phyloP scores from a whole-genome alignment of 2,329 filamentous ascomycete species.

The Hypoxylon rubiginosum region DNA sequence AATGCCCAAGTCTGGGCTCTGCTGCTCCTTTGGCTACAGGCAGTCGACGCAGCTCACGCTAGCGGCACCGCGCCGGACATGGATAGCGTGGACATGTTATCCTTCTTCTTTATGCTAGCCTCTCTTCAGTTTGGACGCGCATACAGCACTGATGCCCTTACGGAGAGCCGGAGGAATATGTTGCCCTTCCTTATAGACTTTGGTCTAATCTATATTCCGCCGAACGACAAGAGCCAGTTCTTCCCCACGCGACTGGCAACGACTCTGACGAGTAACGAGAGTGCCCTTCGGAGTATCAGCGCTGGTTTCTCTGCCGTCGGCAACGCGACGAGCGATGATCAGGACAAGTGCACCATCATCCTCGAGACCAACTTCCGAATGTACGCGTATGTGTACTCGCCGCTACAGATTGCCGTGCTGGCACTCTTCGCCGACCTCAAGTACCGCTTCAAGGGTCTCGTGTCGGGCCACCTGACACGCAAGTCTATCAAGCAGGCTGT shows the following conservation, averaged over 20 bases:
- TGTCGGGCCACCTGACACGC: conserved; percentile 91
- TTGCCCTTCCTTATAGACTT: conserved; percentile 92
- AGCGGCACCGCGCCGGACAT: conserved; percentile 69
- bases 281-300: conserved; percentile 77
- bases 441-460: conserved; percentile 93
- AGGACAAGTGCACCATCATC: conserved; percentile 85
- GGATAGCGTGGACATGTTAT: conserved; percentile 93
- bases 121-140: conserved; percentile 91
- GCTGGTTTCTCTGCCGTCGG: conserved; percentile 77
- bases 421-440: conserved; percentile 89
- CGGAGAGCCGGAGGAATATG: conserved; percentile 86
- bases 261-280: conserved; percentile 83
- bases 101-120: conserved; percentile 95
- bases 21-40: conserved; percentile 91
- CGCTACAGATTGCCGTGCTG: conserved; percentile 93
- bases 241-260: conserved; percentile 96
- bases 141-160: conserved; percentile 88
- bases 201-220: conserved; percentile 85
- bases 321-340: conserved; percentile 53
- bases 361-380: conserved; percentile 98
- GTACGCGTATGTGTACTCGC: conserved; percentile 96
- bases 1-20: conserved; percentile 98
- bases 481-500: conserved; percentile 90
- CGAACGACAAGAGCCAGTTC: conserved; percentile 71
- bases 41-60: conserved; percentile 71